Evolutionary conservation across 2,329 filamentous ascomycete species (phyloP).

Genomic region (Arthrinium phaeospermum): DNA sequence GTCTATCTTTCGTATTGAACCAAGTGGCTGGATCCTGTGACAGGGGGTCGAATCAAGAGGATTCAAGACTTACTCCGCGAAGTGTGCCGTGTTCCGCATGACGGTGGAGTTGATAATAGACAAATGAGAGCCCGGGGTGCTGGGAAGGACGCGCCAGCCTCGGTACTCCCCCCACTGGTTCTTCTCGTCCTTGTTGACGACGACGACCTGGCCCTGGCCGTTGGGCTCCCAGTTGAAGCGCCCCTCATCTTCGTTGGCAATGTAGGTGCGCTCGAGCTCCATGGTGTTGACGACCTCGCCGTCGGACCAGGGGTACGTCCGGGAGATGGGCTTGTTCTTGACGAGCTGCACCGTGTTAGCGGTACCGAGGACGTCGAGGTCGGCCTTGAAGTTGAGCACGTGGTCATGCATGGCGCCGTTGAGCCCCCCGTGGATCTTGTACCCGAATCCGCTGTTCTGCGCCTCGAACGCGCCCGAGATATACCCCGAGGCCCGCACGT

Average conservation of each 20-base stretch:
- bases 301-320: constrained; percentile 27
- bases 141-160: constrained; percentile 50
- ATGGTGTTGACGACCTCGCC: constrained; percentile 41
- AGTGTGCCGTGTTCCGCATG: constrained; percentile 46
- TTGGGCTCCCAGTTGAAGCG: constrained; percentile 40
- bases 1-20: neutral
- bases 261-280: constrained; percentile 38
- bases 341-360: constrained; percentile 29
- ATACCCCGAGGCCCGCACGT: constrained; percentile 41
- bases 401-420: constrained; percentile 44
- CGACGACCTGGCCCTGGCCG: constrained; percentile 44
- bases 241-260: constrained; percentile 26
- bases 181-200: constrained; percentile 36
- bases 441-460: constrained; percentile 40
- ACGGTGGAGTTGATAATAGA: constrained; percentile 37
- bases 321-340: constrained; percentile 33
- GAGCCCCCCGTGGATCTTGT: constrained; percentile 39
- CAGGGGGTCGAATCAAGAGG: neutral
- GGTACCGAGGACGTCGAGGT: constrained; percentile 41
- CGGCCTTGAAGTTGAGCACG: constrained; percentile 43
- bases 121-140: constrained; percentile 42
- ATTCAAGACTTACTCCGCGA: constrained; percentile 43
- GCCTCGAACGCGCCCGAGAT: constrained; percentile 38
- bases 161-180: constrained; percentile 47
- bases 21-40: neutral